Base-by-base conservation (phyloP, 768 basidiomycete genomes). In the Hericium alpestre region DNA sequence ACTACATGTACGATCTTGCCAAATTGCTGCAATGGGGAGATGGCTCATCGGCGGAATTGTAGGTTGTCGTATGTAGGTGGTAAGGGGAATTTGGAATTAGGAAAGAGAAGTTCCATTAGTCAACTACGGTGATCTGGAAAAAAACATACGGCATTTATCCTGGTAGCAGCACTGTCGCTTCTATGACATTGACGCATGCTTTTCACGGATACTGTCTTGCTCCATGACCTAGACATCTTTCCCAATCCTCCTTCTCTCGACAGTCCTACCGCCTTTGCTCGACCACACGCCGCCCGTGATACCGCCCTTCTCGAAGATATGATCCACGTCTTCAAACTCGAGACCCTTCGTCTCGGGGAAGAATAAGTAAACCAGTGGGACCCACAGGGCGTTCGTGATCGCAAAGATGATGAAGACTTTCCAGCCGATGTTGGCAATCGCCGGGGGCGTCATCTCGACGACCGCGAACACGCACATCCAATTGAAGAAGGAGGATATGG, bases 321-420 rank as follows among this genome's bases (percentile, higher is more conserved):
- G 66, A 46, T 75, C 71, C 22, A 73, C 66, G 55, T 71, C 72
- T 56, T 74, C 74, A 32, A 74, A 63, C 57, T 74, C 70, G 10
- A 73, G 65, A 9, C 72, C 72, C 47, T 70, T 65, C 27, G 73
- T 74, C 58, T 72, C 61, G 18, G 66, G 62, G 62, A 70, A 69
- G 61, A 69, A 69, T 23, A 63, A 38, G 54, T 69, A 72, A 18
- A 74, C 72, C 18, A 77, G 64, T 3, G 73, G 71, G 12, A 75
- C 71, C 72, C 73, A 76, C 47, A 70, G 68, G 22, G 74, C 73
- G 60, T 76, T 77, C 61, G 74, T 71, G 15, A 74, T 66, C 11
- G 74, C 74, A 57, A 76, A 77, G 40, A 76, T 74, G 59, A 75
- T 72, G 67, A 74, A 78, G 5, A 76, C 73, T 20, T 70, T 65